A percentile compares a stretch with the other conserved stretches of the same genome.
Evolutionary conservation across 495 filamentous ascomycete species (phyloP).

Genomic region (Bacidia gigantensis): DNA sequence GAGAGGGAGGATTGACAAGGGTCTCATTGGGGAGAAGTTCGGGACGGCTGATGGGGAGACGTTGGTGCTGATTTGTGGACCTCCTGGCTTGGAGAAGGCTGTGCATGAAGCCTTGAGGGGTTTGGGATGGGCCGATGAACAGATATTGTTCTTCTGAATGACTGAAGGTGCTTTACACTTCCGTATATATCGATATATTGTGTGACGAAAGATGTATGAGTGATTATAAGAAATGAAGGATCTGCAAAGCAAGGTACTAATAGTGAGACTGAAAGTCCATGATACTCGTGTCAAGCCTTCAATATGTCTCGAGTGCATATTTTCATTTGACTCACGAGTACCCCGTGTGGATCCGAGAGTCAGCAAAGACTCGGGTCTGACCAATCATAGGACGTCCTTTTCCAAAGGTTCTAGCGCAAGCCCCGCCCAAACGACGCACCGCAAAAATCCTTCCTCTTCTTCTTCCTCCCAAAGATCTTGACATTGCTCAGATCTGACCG

Average conservation of each 20-base stretch:
- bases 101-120: constrained; percentile 46
- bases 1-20: constrained; percentile 49
- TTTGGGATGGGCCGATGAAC: constrained; percentile 65
- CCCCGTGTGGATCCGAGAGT: too few relatives aligned
- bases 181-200: background rate
- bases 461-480: background rate
- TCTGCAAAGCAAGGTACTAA: too few relatives aligned
- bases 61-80: constrained; percentile 76
- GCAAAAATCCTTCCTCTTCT: background rate
- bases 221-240: too few relatives aligned
- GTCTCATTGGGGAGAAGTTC: constrained; percentile 47
- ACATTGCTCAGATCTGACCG: background rate
- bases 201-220: too few relatives aligned
- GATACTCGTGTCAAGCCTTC: too few relatives aligned
- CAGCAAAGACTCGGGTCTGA: background rate
- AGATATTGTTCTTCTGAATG: constrained; percentile 69
- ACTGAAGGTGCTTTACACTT: background rate
- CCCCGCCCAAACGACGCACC: background rate
- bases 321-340: too few relatives aligned
- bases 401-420: background rate
- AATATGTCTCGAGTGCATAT: too few relatives aligned
- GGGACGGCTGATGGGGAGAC: constrained; percentile 37
- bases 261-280: too few relatives aligned
- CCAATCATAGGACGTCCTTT: background rate
- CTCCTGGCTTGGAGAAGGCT: constrained; percentile 60